Percentiles rank a stretch among this genome's conserved stretches.
Conservation (phyloP, 495 filamentous ascomycete genomes). For the Staphylotrichum longicolle region DNA sequence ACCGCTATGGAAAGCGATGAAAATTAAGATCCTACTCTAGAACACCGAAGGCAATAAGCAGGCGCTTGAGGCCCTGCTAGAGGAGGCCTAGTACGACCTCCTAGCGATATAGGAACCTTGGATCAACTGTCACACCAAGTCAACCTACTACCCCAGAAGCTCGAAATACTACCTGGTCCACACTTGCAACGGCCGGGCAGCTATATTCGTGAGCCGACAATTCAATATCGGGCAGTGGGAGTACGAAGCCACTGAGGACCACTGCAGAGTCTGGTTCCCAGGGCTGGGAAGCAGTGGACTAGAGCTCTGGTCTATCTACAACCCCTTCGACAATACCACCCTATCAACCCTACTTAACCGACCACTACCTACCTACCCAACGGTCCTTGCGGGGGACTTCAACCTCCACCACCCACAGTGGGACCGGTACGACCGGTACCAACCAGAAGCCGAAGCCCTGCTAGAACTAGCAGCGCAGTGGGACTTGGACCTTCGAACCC, state of each 20-base stretch:
- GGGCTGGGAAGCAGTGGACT: not conserved
- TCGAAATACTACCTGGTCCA: conserved; percentile 6
- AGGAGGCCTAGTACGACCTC: conserved; percentile 11
- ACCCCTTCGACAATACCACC: not conserved
- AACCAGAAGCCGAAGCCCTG: conserved; percentile 4
- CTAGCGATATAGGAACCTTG: conserved; percentile 8
- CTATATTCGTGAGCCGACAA: conserved; percentile 6
- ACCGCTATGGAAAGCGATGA: conserved; percentile 1
- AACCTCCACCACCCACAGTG: conserved; percentile 7
- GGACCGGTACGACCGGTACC: conserved; percentile 2
- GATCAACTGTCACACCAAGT: conserved; percentile 12
- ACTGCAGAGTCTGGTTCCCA: conserved; percentile 6
- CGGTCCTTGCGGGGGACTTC: conserved; percentile 7
- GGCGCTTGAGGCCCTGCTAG: conserved; percentile 8
- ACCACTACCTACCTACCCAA: not conserved
- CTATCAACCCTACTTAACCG: not conserved
- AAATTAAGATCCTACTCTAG: conserved; percentile 9
- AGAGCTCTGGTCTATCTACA: conserved; percentile 17
- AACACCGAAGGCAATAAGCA: conserved; percentile 16
- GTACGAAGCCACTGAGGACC: not conserved
- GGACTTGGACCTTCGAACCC: not conserved
- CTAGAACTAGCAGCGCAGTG: not conserved
- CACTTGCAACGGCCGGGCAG: conserved; percentile 2
- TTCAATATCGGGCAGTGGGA: conserved; percentile 7
- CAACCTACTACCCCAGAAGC: conserved; percentile 5